Evolutionary conservation across 441 rosid genomes (phyloP), one percentile per base, ranked within the genome.

Genomic region (Iberis amara): DNA sequence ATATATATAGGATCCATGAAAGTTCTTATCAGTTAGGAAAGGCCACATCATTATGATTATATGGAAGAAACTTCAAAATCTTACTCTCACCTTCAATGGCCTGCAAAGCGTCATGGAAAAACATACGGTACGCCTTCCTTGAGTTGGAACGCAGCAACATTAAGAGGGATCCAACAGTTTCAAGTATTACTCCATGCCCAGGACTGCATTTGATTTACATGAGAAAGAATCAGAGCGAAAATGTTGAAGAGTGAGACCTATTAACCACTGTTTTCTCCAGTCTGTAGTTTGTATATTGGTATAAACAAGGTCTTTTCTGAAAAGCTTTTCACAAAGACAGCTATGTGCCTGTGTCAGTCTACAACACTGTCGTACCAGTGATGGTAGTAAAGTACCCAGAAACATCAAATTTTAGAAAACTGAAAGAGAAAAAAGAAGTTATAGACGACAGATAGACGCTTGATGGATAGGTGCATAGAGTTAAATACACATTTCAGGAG

Each of bases 61-160:
- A 1, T 52, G 7, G 49, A 11, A 61, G 23, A 54, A 55, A 65
- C 44, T 11, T 43, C 11, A 28, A 62, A 55, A 11, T 41, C 47
- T 11, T 64, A 43, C 8, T 28, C 65, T 67, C 64, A 92, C 97
- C 97, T 86, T 86, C 80, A 78, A 79, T 68, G 62, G 76, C 75
- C 45, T 62, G 60, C 92, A 85, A 75, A 23, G 84, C 79, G 63
- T 94, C 99, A 55, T 71, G 61, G 68, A 94, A 86, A 70, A 89
- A 79, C 59, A 77, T 77, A 47, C 95, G 76, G 52, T 82, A 89
- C 8, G 91, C 82, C 72, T 86, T 89, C 57, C 82, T 74, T 47
- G 84, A 85, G 73, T 85, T 86, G 59, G 81, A 72, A 49, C 96
- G 94, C 66, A 94, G 86, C 75, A 94, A 74, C 56, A 90, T 77